Percentiles rank a stretch among this genome's conserved stretches.
phyloP scores from a whole-genome alignment of 139 green algal genomes.

The Coelastrella sp. region DNA sequence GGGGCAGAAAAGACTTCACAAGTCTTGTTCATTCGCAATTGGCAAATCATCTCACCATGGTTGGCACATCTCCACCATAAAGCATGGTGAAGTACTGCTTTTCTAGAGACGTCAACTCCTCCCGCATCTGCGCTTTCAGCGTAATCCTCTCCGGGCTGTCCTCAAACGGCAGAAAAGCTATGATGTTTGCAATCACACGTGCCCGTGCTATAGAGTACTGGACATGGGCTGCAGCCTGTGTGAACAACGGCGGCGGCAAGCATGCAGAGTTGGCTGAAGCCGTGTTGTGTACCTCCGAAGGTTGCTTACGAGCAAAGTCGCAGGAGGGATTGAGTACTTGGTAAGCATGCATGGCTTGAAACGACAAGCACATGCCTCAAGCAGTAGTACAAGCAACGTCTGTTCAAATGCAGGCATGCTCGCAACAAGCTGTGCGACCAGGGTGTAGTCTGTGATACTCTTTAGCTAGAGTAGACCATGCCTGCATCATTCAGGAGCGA shows the following conservation, averaged over 20 bases:
- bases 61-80: constrained; percentile 33
- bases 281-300: neutral
- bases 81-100: constrained; percentile 37
- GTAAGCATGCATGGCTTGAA: too few species aligned
- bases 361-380: too few species aligned
- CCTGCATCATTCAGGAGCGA: too few species aligned
- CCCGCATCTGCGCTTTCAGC: neutral
- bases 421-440: too few species aligned
- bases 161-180: neutral
- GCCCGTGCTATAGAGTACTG: constrained; percentile 40
- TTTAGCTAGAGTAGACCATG: too few species aligned
- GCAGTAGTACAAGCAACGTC: too few species aligned
- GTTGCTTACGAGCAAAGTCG: too few species aligned
- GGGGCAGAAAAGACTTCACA: too few species aligned
- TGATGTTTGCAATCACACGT: neutral
- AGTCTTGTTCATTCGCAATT: too few species aligned
- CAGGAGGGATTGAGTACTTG: too few species aligned
- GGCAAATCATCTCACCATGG: neutral
- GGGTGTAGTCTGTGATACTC: too few species aligned
- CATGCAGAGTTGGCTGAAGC: neutral
- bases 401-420: too few species aligned
- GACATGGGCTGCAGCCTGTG: constrained; percentile 45
- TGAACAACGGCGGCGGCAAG: neutral
- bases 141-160: neutral
- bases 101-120: neutral